Percentiles rank a stretch among this genome's conserved stretches.
These are phyloP conservation scores for Cyclotella choctawhatcheeana DNA, from an alignment of 108 stramenopile genomes.

Conservation along the genomic window DNA sequence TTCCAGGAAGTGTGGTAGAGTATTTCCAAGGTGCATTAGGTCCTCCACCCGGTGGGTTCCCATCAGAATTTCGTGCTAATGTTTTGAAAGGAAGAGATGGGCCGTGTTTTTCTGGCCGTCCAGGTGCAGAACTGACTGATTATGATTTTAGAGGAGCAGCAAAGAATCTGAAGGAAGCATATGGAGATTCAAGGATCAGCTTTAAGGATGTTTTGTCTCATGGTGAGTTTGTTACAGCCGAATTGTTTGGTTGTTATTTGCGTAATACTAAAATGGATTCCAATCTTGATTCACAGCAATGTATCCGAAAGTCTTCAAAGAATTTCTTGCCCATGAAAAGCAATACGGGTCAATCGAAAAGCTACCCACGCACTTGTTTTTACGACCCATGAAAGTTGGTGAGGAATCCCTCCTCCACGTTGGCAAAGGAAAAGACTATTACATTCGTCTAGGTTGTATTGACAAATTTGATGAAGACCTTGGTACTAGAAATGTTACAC, in stretches of 20 bases:
- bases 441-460: slow-evolving; percentile 52
- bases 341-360: slow-evolving; percentile 60
- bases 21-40: slow-evolving; percentile 84
- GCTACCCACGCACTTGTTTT: slow-evolving; percentile 74
- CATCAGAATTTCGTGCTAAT: slow-evolving; percentile 73
- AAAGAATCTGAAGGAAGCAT: slow-evolving; percentile 53
- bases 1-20: slow-evolving; percentile 82
- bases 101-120: slow-evolving; percentile 69
- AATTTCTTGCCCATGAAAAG: slow-evolving; percentile 45
- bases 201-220: slow-evolving; percentile 66
- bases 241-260: too few relatives aligned
- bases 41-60: slow-evolving; percentile 81
- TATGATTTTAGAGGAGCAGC: slow-evolving; percentile 73
- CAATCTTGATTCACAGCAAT: slow-evolving; percentile 52
- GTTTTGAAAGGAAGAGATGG: slow-evolving; percentile 74
- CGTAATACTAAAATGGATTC: too few relatives aligned
- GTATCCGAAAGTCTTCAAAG: slow-evolving; percentile 78
- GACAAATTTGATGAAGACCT: slow-evolving; percentile 34
- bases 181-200: slow-evolving; percentile 57
- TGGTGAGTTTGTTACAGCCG: too few relatives aligned
- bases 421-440: slow-evolving; percentile 57
- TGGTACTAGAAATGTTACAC: slow-evolving; percentile 58
- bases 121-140: slow-evolving; percentile 72
- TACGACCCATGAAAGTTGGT: slow-evolving; percentile 65
- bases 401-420: slow-evolving; percentile 62